Conservation (phyloP, 257 asterid species). For the Fraxinus excelsior region DNA sequence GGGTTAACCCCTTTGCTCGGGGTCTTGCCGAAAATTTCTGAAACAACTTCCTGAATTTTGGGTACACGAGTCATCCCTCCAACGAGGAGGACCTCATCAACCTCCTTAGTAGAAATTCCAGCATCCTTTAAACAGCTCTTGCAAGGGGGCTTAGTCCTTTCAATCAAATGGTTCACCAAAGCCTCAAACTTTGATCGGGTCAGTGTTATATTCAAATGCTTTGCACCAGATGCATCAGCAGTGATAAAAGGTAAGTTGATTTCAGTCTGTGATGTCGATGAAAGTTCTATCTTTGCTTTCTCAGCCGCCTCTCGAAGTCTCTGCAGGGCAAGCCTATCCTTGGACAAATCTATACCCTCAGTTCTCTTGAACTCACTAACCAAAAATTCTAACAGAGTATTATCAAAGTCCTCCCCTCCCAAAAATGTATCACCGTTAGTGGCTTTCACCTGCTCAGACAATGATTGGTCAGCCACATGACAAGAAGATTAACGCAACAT, state of each 20-base stretch:
- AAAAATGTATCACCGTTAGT: conserved; percentile 79
- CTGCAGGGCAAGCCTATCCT: conserved; percentile 73
- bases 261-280: conserved; percentile 72
- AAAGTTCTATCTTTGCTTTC: conserved; percentile 77
- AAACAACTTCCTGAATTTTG: conserved; percentile 69
- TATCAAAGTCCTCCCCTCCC: conserved; percentile 88
- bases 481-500: background rate
- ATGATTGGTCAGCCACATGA: conserved; percentile 13
- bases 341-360: conserved; percentile 61
- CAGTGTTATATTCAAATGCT: conserved; percentile 63
- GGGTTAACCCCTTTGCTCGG: conserved; percentile 87
- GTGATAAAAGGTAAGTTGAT: conserved; percentile 73
- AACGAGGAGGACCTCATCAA: conserved; percentile 76
- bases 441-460: conserved; percentile 63
- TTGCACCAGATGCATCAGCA: conserved; percentile 72
- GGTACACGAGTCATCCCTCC: conserved; percentile 88
- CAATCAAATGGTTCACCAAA: conserved; percentile 61
- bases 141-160: conserved; percentile 73
- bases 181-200: conserved; percentile 75
- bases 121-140: conserved; percentile 78
- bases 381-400: conserved; percentile 59
- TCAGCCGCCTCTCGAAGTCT: conserved; percentile 85
- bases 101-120: conserved; percentile 56
- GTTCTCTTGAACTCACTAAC: conserved; percentile 64
- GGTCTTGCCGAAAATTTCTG: conserved; percentile 68